A percentile compares a stretch with the other conserved stretches of the same genome.
These are phyloP conservation scores for Aspergillus nanangensis DNA, from an alignment of 495 filamentous ascomycete species.

Conservation along the genomic window DNA sequence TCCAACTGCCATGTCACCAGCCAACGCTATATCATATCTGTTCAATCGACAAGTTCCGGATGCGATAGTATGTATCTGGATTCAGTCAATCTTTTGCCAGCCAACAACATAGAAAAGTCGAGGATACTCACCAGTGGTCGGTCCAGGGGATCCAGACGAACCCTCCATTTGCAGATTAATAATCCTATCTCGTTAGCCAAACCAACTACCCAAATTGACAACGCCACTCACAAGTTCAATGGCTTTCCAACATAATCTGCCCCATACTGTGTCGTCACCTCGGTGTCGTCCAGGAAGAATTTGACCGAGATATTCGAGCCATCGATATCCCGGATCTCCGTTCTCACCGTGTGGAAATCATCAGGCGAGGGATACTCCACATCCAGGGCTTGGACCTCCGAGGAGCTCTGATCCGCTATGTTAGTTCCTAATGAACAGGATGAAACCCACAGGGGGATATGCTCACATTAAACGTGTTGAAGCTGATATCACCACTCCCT, in stretches of 20 bases:
- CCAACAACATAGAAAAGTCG: too few relatives aligned
- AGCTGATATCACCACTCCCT: conserved; percentile 54
- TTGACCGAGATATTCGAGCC: conserved; percentile 47
- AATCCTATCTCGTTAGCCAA: conserved; percentile 3
- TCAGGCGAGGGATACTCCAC: conserved; percentile 43
- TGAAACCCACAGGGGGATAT: not conserved
- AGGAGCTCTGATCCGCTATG: conserved; percentile 27
- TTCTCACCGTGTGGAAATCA: conserved; percentile 46
- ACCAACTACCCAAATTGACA: not conserved
- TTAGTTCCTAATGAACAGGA: not conserved
- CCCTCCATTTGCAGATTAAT: conserved; percentile 30
- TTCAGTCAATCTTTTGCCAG: not conserved
- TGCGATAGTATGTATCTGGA: conserved; percentile 9
- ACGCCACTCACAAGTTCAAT: conserved; percentile 20
- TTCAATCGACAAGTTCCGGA: conserved; percentile 9
- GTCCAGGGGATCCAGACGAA: conserved; percentile 21
- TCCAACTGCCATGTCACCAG: not conserved
- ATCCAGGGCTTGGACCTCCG: conserved; percentile 40
- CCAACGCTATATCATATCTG: too few relatives aligned
- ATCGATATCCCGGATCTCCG: conserved; percentile 48
- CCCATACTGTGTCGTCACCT: conserved; percentile 49
- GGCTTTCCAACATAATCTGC: conserved; percentile 43
- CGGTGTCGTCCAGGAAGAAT: conserved; percentile 49
- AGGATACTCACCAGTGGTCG: conserved; percentile 20
- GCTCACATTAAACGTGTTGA: conserved; percentile 53